A percentile compares a stretch with the other conserved stretches of the same genome.
Conservation (phyloP, 129 eudicot species). For the Rutidosis leptorrhynchoides region DNA sequence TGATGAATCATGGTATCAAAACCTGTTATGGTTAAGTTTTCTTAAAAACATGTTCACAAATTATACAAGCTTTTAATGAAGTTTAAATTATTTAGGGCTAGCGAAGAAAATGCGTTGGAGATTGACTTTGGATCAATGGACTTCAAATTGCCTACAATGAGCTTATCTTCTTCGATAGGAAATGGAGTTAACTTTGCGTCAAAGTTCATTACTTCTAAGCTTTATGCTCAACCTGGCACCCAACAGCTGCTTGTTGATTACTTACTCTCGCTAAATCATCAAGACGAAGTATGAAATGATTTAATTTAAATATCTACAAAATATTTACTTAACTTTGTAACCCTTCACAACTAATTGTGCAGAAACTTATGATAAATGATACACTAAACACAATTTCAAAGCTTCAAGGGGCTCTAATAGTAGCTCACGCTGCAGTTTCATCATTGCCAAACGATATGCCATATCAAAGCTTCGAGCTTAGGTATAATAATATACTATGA, state of each 20-base stretch:
- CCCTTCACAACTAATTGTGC: conserved; percentile 32
- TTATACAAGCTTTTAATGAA: conserved; percentile 5
- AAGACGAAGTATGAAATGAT: conserved; percentile 64
- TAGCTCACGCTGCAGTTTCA: conserved; percentile 79
- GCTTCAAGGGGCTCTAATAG: conserved; percentile 71
- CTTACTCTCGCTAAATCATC: conserved; percentile 64
- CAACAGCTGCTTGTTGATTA: conserved; percentile 82
- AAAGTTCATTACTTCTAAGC: conserved; percentile 75
- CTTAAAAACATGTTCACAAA: not conserved
- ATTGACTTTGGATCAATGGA: conserved; percentile 92
- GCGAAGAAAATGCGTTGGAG: conserved; percentile 82
- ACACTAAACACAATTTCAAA: conserved; percentile 72
- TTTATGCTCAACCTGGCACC: conserved; percentile 40
- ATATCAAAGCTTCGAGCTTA: conserved; percentile 65
- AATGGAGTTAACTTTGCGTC: conserved; percentile 65
- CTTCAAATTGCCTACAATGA: conserved; percentile 66
- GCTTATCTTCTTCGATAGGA: conserved; percentile 81
- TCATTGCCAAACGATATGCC: conserved; percentile 63
- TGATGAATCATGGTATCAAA: conserved; percentile 70
- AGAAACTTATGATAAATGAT: conserved; percentile 94
- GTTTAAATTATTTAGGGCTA: conserved; percentile 64
- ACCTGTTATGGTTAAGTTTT: not conserved
- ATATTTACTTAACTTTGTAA: not conserved
- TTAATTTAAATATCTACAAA: not conserved
- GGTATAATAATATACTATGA: conserved; percentile 39